Conservation (phyloP, 106 monocot genomes). For the Chionographis japonica region DNA sequence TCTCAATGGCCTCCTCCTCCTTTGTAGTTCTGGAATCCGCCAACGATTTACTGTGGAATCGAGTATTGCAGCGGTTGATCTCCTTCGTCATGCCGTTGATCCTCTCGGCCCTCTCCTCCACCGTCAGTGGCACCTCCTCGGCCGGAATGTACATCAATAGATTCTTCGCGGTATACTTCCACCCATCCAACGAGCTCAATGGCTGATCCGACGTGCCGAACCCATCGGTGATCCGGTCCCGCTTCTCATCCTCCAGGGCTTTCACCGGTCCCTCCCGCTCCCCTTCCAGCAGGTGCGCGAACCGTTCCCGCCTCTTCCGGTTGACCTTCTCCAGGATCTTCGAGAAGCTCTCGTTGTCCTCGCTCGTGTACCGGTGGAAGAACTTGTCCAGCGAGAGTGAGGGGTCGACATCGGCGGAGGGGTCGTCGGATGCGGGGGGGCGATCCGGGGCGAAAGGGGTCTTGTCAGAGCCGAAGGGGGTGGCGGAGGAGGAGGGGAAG, state of each 20-base stretch:
- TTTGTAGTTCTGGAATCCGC: constrained; percentile 33
- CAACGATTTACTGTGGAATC: constrained; percentile 49
- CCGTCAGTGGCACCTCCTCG: constrained; percentile 70
- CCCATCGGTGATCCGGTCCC: constrained; percentile 81
- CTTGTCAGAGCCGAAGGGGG: constrained; percentile 43
- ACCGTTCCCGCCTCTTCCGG: constrained; percentile 55
- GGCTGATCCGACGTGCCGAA: constrained; percentile 90
- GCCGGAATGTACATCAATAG: constrained; percentile 77
- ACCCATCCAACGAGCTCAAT: constrained; percentile 52
- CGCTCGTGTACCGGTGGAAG: constrained; percentile 71
- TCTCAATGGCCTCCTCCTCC: constrained; percentile 39
- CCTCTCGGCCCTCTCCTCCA: constrained; percentile 62
- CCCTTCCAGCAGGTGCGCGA: constrained; percentile 58
- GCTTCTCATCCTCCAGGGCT: constrained; percentile 33
- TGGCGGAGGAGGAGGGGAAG: constrained; percentile 33
- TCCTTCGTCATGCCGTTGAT: constrained; percentile 74
- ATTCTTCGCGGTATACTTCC: constrained; percentile 91
- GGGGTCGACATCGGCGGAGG: constrained; percentile 17
- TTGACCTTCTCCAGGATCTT: constrained; percentile 92
- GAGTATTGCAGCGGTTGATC: constrained; percentile 56
- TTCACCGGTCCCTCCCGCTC: constrained; percentile 26
- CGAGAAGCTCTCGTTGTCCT: constrained; percentile 92
- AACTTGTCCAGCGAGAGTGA: constrained; percentile 71
- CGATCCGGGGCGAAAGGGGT: constrained; percentile 10
- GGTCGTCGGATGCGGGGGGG: neutral